phyloP scores from a whole-genome alignment of 176 grass and related monocot species.

The Pharus latifolius region DNA sequence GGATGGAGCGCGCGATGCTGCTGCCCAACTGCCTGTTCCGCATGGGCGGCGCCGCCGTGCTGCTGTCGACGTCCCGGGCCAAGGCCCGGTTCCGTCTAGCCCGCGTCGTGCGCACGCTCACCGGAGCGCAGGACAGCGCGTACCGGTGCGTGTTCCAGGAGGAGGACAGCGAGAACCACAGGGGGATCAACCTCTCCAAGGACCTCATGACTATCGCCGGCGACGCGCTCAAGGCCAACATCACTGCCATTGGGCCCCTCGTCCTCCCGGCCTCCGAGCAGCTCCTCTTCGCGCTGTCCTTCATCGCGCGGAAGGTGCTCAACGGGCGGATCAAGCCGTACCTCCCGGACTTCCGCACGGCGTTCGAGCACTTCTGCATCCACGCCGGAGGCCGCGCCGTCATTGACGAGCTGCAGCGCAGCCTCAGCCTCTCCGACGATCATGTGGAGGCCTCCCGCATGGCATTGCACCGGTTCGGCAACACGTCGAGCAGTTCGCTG shows the following conservation, averaged over 20 bases:
- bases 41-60: conserved; percentile 57
- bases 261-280: conserved; percentile 70
- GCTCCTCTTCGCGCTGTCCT: conserved; percentile 57
- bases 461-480: conserved; percentile 87
- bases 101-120: conserved; percentile 67
- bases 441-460: conserved; percentile 91
- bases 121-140: conserved; percentile 45
- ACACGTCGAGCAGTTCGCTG: conserved; percentile 88
- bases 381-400: conserved; percentile 78
- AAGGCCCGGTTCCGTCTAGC: conserved; percentile 45
- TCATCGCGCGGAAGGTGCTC: conserved; percentile 53
- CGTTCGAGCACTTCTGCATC: conserved; percentile 99
- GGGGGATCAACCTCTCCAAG: conserved; percentile 59
- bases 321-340: conserved; percentile 48
- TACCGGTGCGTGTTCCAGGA: conserved; percentile 79
- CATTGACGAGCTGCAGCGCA: conserved; percentile 95
- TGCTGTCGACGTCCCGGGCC: conserved; percentile 35
- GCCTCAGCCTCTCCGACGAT: conserved; percentile 50
- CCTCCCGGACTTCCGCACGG: conserved; percentile 66
- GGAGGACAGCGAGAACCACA: conserved; percentile 48
- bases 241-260: conserved; percentile 52
- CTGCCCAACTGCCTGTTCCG: conserved; percentile 80
- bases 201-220: conserved; percentile 78
- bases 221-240: conserved; percentile 67
- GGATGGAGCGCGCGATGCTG: conserved; percentile 72